phyloP scores from a whole-genome alignment of 108 stramenopile genomes.

The Pseudonitzschia pungens region DNA sequence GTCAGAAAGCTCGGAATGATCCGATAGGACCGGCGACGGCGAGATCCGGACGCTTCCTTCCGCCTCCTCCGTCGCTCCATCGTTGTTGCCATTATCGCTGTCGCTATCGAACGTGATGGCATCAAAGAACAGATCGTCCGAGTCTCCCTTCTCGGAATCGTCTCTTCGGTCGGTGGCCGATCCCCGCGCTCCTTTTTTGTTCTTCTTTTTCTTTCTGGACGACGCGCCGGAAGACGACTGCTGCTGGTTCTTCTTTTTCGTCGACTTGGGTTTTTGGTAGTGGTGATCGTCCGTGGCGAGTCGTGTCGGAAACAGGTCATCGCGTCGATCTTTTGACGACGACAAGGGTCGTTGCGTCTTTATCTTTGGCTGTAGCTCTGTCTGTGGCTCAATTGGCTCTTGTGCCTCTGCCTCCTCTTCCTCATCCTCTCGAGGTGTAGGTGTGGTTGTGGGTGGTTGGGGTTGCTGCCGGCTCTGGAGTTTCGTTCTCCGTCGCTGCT shows the following conservation, averaged over 20 bases:
- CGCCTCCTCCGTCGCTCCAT: neutral
- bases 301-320: neutral
- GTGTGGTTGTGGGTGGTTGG: too few relatives aligned
- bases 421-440: too few relatives aligned
- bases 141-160: neutral
- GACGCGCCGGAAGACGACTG: too few relatives aligned
- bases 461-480: neutral
- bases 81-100: neutral
- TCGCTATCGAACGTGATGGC: conserved; percentile 1
- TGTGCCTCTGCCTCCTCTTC: neutral
- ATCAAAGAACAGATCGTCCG: conserved; percentile 10
- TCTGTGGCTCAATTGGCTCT: too few relatives aligned
- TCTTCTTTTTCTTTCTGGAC: neutral
- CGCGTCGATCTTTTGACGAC: neutral
- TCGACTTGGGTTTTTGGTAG: neutral
- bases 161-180: neutral
- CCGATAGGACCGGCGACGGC: neutral
- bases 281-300: too few relatives aligned
- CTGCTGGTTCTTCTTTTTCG: too few relatives aligned
- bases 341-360: too few relatives aligned
- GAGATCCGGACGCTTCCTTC: neutral
- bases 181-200: neutral
- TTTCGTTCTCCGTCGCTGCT: conserved; percentile 9
- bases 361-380: too few relatives aligned
- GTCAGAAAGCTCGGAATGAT: neutral